Evolutionary conservation across 371 early-diverging fungal genomes (phyloP).

Genomic region (Mucor lusitanicus): DNA sequence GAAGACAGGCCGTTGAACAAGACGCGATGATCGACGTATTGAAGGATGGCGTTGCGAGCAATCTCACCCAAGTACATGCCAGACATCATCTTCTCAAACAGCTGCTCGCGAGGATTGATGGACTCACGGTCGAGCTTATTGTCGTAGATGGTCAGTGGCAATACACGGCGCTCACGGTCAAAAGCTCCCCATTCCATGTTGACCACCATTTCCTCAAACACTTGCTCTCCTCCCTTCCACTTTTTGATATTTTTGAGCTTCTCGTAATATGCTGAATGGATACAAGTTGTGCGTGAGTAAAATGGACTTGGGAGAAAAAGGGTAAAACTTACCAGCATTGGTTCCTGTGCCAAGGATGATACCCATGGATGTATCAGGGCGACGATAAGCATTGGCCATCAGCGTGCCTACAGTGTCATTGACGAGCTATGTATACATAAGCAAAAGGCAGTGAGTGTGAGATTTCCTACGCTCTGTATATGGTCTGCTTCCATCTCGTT

Average conservation of each 20-base stretch:
- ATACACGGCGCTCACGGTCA: conserved; percentile 73
- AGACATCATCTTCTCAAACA: conserved; percentile 94
- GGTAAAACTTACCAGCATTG: conserved; percentile 62
- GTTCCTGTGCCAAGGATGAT: conserved; percentile 96
- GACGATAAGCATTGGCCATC: conserved; percentile 80
- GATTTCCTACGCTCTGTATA: neutral
- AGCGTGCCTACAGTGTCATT: conserved; percentile 97
- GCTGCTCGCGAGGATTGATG: conserved; percentile 77
- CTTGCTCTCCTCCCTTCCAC: conserved; percentile 43
- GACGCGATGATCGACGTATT: conserved; percentile 56
- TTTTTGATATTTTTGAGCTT: conserved; percentile 67
- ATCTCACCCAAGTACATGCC: conserved; percentile 96
- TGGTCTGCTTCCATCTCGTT: neutral
- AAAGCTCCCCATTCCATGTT: conserved; percentile 89
- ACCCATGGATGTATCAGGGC: conserved; percentile 82
- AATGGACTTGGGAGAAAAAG: neutral
- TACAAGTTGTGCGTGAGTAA: neutral
- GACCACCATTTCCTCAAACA: conserved; percentile 57
- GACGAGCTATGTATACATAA: conserved; percentile 57
- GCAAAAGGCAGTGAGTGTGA: neutral
- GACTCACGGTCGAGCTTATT: conserved; percentile 82
- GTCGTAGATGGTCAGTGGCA: conserved; percentile 88
- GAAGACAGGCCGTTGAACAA: conserved; percentile 61
- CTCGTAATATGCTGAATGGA: conserved; percentile 76
- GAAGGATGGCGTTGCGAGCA: conserved; percentile 62